Percentiles rank a stretch among this genome's conserved stretches.
Evolutionary conservation across 169 alveolate genomes (phyloP).

Genomic region (Blepharisma undulans): DNA sequence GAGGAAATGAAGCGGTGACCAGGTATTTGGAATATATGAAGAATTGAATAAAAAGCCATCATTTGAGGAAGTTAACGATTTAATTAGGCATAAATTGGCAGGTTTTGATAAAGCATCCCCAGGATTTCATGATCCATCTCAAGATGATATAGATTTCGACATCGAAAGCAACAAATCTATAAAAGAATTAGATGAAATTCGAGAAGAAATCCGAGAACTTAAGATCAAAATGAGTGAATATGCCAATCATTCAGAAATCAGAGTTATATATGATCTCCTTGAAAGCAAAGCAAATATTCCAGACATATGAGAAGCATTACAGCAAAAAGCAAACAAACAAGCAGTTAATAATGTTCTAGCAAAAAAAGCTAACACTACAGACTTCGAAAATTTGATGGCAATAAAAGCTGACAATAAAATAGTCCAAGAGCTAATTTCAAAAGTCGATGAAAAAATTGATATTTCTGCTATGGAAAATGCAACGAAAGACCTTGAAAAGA

Average conservation of each 20-base stretch:
- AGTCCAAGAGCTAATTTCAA: background rate
- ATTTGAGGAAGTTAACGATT: background rate
- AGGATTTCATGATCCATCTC: background rate
- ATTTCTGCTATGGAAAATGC: background rate
- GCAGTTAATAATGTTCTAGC: background rate
- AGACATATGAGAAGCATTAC: conserved; percentile 7
- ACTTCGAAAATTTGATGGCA: background rate
- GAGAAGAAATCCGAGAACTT: conserved; percentile 60
- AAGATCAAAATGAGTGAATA: conserved; percentile 61
- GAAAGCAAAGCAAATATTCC: conserved; percentile 49
- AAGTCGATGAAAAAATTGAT: background rate
- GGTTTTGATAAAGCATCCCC: background rate
- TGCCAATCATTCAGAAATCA: conserved; percentile 50
- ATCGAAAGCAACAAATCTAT: conserved; percentile 60
- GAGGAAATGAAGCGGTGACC: background rate
- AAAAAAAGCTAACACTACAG: conserved; percentile 12
- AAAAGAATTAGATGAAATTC: conserved; percentile 55
- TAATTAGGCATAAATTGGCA: background rate
- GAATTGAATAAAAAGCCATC: background rate
- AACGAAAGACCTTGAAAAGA: background rate
- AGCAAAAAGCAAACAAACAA: conserved; percentile 31
- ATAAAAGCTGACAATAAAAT: background rate
- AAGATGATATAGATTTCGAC: conserved; percentile 62
- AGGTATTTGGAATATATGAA: background rate
- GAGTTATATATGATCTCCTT: conserved; percentile 34